phyloP scores from a whole-genome alignment of 257 asterid species.

The Solanum commersonii region DNA sequence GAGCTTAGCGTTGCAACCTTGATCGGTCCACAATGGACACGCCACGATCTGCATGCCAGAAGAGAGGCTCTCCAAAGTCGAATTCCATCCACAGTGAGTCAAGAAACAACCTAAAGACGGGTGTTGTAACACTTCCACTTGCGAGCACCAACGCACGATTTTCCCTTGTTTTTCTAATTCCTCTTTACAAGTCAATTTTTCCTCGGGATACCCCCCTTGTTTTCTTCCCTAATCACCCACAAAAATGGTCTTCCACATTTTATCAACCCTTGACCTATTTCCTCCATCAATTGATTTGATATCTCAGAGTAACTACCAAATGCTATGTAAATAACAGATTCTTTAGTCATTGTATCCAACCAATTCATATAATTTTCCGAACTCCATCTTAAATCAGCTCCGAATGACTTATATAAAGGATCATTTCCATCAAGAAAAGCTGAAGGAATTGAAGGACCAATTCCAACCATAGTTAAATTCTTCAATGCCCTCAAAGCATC shows the following conservation, averaged over 20 bases:
- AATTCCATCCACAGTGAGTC: slow-evolving; percentile 47
- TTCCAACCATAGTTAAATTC: background rate
- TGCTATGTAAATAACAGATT: slow-evolving; percentile 7
- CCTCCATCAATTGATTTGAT: slow-evolving; percentile 7
- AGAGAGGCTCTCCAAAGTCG: slow-evolving; percentile 28
- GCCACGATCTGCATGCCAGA: slow-evolving; percentile 29
- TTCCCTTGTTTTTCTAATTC: slow-evolving; percentile 12
- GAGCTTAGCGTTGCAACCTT: slow-evolving; percentile 36
- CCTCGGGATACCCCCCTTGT: background rate
- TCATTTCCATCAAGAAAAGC: slow-evolving; percentile 5
- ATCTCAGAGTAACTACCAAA: slow-evolving; percentile 6
- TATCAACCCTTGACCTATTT: slow-evolving; percentile 9
- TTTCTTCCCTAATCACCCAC: slow-evolving; percentile 11
- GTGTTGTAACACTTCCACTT: slow-evolving; percentile 17
- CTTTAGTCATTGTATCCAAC: background rate
- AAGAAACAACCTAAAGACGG: slow-evolving; percentile 17
- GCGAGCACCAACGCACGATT: slow-evolving; percentile 20
- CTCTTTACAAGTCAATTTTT: background rate
- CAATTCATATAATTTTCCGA: background rate
- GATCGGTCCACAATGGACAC: slow-evolving; percentile 48
- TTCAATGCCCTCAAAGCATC: background rate
- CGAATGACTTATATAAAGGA: background rate
- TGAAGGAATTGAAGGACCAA: slow-evolving; percentile 16
- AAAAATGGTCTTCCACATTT: slow-evolving; percentile 11
- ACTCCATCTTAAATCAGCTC: background rate